Evolutionary conservation across 108 stramenopile genomes (phyloP), one percentile per base, ranked within the genome.

Genomic region (Cyclotella distinguenda): DNA sequence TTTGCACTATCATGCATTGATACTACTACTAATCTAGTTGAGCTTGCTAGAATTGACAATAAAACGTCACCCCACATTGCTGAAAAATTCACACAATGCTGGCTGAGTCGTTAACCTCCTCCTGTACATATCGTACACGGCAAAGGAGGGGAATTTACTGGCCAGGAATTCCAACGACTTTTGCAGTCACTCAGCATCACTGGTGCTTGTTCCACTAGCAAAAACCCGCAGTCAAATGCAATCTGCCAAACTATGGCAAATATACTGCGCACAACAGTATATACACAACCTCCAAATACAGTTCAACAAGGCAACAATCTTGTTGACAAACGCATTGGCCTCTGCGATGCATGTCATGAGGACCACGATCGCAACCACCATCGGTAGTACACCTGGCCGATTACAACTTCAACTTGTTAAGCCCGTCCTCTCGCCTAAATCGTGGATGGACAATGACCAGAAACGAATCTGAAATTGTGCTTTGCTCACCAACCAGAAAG

Each of bases 171-270:
- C 34, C 74, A 78, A 63, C 6, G 35, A 5, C 6, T 66, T 21
- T 57, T 76, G 0, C 0, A 18, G 0, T 1, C 8, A 9, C 28
- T 53, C 11, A 49, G 51, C 6, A 74, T 84, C 52, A 26, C 66
- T 1, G 49, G 32, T 40, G 60, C 35, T n/a, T 54, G 60, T 8
- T 74, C 51, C 33, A 69, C 74, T 5, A 55, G 60, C 0, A 66
- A 63, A 23, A 85, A 85, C 50, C 83, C 83, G 0, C 72, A 78
- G 49, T 60, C 68, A 13, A 84, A 84, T 55, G 28, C 77, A 0
- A 53, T 81, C 2, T 60, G 28, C 23, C 74, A 79, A 27, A 57
- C 64, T 0, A 46, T 77, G 1, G 72, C 66, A 0, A 73, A 80
- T 33, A 51, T 54, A 6, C 30, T 85, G 1, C 36, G 81, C 3